Base-by-base conservation (phyloP, 129 eudicot genomes). In the Arctium minus region DNA sequence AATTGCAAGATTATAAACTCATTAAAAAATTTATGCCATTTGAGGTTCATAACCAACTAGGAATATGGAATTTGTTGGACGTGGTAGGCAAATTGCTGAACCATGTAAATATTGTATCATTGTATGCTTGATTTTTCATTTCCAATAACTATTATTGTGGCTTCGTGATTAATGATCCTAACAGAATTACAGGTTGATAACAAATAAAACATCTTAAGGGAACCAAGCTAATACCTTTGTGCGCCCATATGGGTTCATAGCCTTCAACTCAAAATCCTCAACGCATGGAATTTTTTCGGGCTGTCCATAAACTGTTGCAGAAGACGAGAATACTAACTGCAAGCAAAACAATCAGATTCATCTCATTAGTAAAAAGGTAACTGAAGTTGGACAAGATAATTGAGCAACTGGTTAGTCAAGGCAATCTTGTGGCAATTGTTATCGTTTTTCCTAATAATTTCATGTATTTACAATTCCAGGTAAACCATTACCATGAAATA, bases 181-280 rank as follows among this genome's bases (percentile, higher is more conserved):
- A 56, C 8, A 56, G 7, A 56, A 56, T 56, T 56, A 56, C 65
- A 56, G 18, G 65, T 56, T 56, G 7, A 70, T 33, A 48, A 48
- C 68, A 35, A 50, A 76, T 4, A 12, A 37, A 79, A 31, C 50
- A 75, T 11, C 79, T 70, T 33, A 30, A 6, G 17, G 76, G 46
- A 50, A 12, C 53, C 22, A 30, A 11, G 60, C 15, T n/a, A 46
- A 17, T 78, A 96, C 99, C 99, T 96, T 96, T 18, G 99, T 96
- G 65, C 99, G 99, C 9, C 99, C 99, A 89, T 96, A 96, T 12
- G 99, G 99, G 79, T 93, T 96, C 97, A 93, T 90, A 42, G 99
- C 97, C 82, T 88, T 89, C 84, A 91, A 80, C 15, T 90, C 88
- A 53, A 89, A 96, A 82, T 96, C 96, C 85, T 96, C 99, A 7